Evolutionary conservation across 1,139 yeast species (phyloP), one percentile per base, ranked within the genome.

Genomic region (Hyphopichia fennica): DNA sequence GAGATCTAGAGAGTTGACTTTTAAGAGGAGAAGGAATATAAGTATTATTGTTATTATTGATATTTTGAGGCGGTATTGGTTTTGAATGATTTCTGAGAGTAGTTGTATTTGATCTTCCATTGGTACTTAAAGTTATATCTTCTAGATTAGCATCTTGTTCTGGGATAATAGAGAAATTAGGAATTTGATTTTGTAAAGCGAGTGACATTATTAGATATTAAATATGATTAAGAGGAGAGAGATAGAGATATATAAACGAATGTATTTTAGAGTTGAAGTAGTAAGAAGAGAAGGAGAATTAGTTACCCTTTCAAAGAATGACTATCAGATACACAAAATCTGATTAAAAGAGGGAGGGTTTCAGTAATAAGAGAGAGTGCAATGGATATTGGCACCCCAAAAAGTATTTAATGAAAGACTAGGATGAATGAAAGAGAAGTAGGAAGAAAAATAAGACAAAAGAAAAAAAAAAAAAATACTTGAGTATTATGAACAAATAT

Each of bases 21-120:
- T 56, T 51, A 33, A 54, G 44, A 2, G 58, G 60, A 6, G 60
- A 51, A 2, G 62, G 56, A 3, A 41, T 46, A 14, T 48, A 50
- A n/a, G 38, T 34, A 25, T 27, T 17, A 19, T 16, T 30, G 15
- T 29, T n/a, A n/a, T 25, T 25, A 25, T 25, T 25, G 13, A 10
- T 25, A 19, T 13, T 20, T 11, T 22, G 30, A n/a, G 15, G 15
- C n/a, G 40, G 39, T 13, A 31, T 35, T 20, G 35, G 38, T 36
- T 31, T 37, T 16, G 29, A 19, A 18, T 20, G 19, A 17, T 33
- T 18, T 36, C 33, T 37, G 5, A 29, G 18, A 10, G 39, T 17
- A 14, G 29, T 23, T 15, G 39, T 28, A 14, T n/a, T 14, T 16
- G n/a, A 11, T 31, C 20, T 31, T 34, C 16, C 23, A 11, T 33